These are phyloP conservation scores for Trichoderma sp. DNA, from an alignment of 2,329 filamentous ascomycete species.

Conservation along the genomic window DNA sequence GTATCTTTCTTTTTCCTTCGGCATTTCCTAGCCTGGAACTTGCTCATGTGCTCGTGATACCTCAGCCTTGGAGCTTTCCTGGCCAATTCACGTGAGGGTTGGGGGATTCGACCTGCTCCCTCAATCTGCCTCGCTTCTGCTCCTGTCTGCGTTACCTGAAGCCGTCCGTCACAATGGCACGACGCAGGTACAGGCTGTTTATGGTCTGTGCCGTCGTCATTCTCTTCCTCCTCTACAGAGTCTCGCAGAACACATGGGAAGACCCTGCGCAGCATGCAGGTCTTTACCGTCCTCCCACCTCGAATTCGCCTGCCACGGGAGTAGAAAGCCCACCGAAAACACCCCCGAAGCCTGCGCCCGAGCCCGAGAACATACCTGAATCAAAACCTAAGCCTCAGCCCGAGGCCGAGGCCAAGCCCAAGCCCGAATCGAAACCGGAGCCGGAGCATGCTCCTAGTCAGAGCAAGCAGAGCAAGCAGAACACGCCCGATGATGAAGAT, in stretches of 20 bases:
- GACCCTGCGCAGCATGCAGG: constrained; percentile 22
- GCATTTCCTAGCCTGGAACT: neutral
- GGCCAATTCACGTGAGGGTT: neutral
- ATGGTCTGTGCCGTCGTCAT: constrained; percentile 56
- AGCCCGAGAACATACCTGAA: neutral
- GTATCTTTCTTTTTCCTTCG: neutral
- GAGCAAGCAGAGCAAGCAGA: neutral
- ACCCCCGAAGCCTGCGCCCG: neutral
- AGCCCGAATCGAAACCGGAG: neutral
- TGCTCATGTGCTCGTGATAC: constrained; percentile 1
- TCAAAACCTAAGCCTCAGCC: neutral
- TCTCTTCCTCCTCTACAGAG: constrained; percentile 55
- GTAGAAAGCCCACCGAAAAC: neutral
- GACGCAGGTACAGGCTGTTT: constrained; percentile 64
- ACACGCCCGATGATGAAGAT: constrained; percentile 6
- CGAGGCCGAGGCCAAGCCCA: neutral
- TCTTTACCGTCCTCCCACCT: constrained; percentile 10
- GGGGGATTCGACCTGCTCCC: neutral
- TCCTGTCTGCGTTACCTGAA: neutral
- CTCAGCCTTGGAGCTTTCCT: neutral
- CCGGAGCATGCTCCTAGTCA: neutral
- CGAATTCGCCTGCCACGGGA: neutral
- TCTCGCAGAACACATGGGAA: constrained; percentile 45
- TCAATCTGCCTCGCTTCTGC: neutral
- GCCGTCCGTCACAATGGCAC: constrained; percentile 48